Evolutionary conservation across 768 basidiomycete species (phyloP).

Genomic region (Hemileccinum impolitum): DNA sequence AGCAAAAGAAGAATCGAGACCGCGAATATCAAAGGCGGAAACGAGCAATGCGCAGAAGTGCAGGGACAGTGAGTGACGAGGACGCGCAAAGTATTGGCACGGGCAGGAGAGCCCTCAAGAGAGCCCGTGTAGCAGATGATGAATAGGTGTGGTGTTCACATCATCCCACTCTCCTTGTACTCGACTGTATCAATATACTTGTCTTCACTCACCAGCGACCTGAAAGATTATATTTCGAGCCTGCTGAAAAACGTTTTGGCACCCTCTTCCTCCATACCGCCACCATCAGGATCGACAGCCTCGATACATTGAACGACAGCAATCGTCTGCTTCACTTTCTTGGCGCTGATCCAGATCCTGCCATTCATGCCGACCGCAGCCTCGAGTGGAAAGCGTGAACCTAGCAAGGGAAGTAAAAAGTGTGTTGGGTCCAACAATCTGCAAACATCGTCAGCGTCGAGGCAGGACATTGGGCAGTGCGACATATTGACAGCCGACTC

Average conservation of each 20-base stretch:
- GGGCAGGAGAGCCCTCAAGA: slow-evolving; percentile 62
- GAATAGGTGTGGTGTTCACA: slow-evolving; percentile 48
- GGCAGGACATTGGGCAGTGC: background rate
- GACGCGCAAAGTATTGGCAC: slow-evolving; percentile 47
- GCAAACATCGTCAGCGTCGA: slow-evolving; percentile 6
- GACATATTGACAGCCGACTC: slow-evolving; percentile 69
- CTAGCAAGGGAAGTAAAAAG: slow-evolving; percentile 79
- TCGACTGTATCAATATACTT: slow-evolving; percentile 5
- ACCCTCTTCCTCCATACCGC: slow-evolving; percentile 51
- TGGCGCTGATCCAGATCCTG: slow-evolving; percentile 82
- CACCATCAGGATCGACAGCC: slow-evolving; percentile 72
- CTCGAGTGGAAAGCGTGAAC: slow-evolving; percentile 81
- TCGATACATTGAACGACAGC: slow-evolving; percentile 77
- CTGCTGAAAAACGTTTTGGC: slow-evolving; percentile 52
- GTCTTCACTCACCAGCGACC: no score
- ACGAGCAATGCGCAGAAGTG: slow-evolving; percentile 60
- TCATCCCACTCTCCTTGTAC: background rate
- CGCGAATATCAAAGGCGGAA: slow-evolving; percentile 80
- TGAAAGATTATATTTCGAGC: slow-evolving; percentile 36
- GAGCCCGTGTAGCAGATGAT: slow-evolving; percentile 63
- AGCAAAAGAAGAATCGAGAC: slow-evolving; percentile 76
- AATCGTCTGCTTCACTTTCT: slow-evolving; percentile 70
- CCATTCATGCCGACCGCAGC: slow-evolving; percentile 90
- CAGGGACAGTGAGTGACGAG: slow-evolving; percentile 70
- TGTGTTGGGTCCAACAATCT: slow-evolving; percentile 80